These are phyloP conservation scores for Lithocarpus polystachyus DNA, from an alignment of 306 rosid species.

Conservation along the genomic window DNA sequence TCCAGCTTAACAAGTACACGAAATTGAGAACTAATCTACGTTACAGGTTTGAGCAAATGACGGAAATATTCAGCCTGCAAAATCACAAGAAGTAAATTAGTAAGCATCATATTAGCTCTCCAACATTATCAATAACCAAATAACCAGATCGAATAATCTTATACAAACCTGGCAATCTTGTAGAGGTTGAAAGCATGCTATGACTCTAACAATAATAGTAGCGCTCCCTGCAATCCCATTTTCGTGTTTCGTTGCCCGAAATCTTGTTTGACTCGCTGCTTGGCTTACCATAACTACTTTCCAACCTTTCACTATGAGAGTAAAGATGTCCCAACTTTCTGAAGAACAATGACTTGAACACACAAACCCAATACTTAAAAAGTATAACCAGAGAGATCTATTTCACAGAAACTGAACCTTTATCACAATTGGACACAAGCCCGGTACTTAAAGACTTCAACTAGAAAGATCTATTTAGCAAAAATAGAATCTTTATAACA, in stretches of 20 bases:
- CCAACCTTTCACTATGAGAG: conserved; percentile 47
- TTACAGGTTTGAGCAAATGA: conserved; percentile 94
- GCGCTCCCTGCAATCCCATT: conserved; percentile 84
- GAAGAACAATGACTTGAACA: conserved; percentile 17
- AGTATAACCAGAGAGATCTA: conserved; percentile 13
- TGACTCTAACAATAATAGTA: conserved; percentile 89
- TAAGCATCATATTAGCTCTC: background rate
- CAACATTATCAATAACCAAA: background rate
- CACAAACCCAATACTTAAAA: conserved; percentile 2
- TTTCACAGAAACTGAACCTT: conserved; percentile 3
- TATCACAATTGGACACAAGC: conserved; percentile 10
- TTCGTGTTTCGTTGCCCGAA: conserved; percentile 97
- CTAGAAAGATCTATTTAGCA: conserved; percentile 16
- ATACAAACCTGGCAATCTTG: conserved; percentile 95
- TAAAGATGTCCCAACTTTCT: conserved; percentile 32
- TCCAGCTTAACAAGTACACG: conserved; percentile 58
- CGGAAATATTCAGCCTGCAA: conserved; percentile 94
- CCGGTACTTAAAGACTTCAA: background rate
- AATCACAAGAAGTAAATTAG: conserved; percentile 22
- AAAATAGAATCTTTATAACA: conserved; percentile 2
- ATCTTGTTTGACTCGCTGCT: conserved; percentile 99
- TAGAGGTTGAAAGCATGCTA: conserved; percentile 97
- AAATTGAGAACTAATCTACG: conserved; percentile 57
- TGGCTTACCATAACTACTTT: conserved; percentile 99
- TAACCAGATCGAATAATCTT: background rate